These are phyloP conservation scores for Botrytis deweyae DNA, from an alignment of 2,329 filamentous ascomycete genomes.

Conservation along the genomic window DNA sequence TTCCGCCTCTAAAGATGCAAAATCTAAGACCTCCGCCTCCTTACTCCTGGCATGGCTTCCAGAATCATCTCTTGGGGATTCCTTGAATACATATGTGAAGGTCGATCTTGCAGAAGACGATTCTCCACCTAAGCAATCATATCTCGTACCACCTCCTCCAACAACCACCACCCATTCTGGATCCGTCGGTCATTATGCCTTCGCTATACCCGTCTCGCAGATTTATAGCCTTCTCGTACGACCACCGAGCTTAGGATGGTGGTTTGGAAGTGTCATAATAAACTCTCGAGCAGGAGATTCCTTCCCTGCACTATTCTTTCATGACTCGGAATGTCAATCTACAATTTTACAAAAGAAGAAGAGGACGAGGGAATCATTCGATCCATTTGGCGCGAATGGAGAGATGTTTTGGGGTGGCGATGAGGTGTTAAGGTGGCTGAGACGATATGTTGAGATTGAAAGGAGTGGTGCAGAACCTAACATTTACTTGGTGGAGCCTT, in stretches of 20 bases:
- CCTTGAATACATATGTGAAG: slow-evolving; percentile 87
- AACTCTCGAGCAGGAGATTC: slow-evolving; percentile 89
- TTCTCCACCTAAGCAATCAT: slow-evolving; percentile 79
- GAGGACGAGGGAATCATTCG: slow-evolving; percentile 78
- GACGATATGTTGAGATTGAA: slow-evolving; percentile 78
- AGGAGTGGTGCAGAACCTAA: slow-evolving; percentile 83
- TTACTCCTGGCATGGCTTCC: slow-evolving; percentile 92
- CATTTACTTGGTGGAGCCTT: slow-evolving; percentile 87
- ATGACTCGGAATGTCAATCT: slow-evolving; percentile 93
- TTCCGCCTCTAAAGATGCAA: slow-evolving; percentile 43
- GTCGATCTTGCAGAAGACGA: slow-evolving; percentile 84
- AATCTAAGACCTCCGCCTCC: slow-evolving; percentile 60
- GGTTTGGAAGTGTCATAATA: slow-evolving; percentile 94
- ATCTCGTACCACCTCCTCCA: slow-evolving; percentile 87
- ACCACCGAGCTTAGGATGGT: slow-evolving; percentile 94
- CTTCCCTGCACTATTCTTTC: slow-evolving; percentile 95
- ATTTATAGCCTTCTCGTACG: slow-evolving; percentile 89
- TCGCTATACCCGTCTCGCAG: slow-evolving; percentile 84
- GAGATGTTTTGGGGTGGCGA: slow-evolving; percentile 98
- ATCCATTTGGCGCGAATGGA: slow-evolving; percentile 82
- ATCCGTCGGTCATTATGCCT: slow-evolving; percentile 78
- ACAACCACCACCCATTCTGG: slow-evolving; percentile 74
- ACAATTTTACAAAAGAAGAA: slow-evolving; percentile 94
- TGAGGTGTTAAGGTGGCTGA: slow-evolving; percentile 88
- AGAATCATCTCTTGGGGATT: slow-evolving; percentile 82